These are phyloP conservation scores for Tilletia indica DNA, from an alignment of 1,284 basidiomycete genomes.

Conservation along the genomic window DNA sequence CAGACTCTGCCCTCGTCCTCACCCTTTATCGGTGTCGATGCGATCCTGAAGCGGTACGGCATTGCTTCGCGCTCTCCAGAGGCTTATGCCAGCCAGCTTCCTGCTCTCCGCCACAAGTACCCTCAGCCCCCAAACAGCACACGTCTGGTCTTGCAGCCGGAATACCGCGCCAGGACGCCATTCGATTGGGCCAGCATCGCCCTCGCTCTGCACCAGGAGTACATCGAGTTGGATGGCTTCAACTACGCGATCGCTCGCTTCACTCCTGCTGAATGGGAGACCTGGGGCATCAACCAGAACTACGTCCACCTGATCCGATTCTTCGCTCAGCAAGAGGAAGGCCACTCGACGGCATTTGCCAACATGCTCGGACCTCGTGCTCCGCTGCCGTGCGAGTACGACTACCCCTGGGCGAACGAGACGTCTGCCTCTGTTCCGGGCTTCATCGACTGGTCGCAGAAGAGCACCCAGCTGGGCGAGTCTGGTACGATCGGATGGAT, in stretches of 20 bases:
- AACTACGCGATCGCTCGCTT: slow-evolving; percentile 41
- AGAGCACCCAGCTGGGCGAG: slow-evolving; percentile 42
- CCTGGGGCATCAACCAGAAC: slow-evolving; percentile 25
- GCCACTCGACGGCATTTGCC: slow-evolving; percentile 36
- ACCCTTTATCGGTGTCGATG: not conserved
- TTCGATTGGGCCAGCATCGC: slow-evolving; percentile 17
- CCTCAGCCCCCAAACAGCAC: not conserved
- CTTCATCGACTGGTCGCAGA: slow-evolving; percentile 39
- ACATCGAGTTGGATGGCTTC: slow-evolving; percentile 47
- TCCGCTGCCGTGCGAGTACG: slow-evolving; percentile 38
- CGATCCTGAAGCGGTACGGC: slow-evolving; percentile 7
- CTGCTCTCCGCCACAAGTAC: not conserved
- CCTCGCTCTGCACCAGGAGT: slow-evolving; percentile 23
- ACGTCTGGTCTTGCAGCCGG: not conserved
- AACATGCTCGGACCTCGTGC: slow-evolving; percentile 40
- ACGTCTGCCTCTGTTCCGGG: slow-evolving; percentile 24
- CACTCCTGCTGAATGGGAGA: slow-evolving; percentile 37
- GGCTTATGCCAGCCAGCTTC: not conserved
- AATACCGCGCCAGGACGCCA: slow-evolving; percentile 4
- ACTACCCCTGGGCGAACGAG: slow-evolving; percentile 31
- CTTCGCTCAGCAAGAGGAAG: slow-evolving; percentile 45
- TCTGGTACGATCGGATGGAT: slow-evolving; percentile 43
- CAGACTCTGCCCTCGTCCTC: slow-evolving; percentile 10
- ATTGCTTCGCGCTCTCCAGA: not conserved
- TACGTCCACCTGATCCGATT: slow-evolving; percentile 29